Conservation (phyloP, 2,329 filamentous ascomycete genomes). For the Botryotinia convoluta region DNA sequence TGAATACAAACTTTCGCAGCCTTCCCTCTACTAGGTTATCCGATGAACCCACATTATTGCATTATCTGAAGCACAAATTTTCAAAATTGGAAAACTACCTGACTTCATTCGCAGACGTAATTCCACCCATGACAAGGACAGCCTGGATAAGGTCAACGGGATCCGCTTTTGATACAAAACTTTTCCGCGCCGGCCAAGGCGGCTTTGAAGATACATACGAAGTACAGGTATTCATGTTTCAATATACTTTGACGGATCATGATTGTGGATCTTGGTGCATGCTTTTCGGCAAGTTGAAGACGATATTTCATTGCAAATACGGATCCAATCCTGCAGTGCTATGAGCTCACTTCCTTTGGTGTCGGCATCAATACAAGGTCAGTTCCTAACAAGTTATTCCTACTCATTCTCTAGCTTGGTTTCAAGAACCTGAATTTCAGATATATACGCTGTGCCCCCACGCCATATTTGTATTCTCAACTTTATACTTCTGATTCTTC, state of each 20-base stretch:
- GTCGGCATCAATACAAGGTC: not conserved
- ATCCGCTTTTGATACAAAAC: constrained; percentile 34
- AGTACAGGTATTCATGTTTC: constrained; percentile 25
- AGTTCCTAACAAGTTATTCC: constrained; percentile 21
- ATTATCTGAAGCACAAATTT: constrained; percentile 24
- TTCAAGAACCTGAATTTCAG: constrained; percentile 25
- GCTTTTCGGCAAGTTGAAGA: not conserved
- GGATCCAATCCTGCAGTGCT: constrained; percentile 11
- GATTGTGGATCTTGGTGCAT: constrained; percentile 5
- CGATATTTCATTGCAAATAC: constrained; percentile 12
- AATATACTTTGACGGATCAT: constrained; percentile 17
- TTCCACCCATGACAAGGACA: not conserved
- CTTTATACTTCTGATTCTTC: constrained; percentile 3
- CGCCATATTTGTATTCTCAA: not conserved
- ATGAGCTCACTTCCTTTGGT: constrained; percentile 16
- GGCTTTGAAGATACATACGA: constrained; percentile 23
- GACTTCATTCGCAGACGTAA: constrained; percentile 3
- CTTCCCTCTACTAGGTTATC: not conserved
- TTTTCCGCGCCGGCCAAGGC: constrained; percentile 28
- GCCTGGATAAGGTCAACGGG: not conserved
- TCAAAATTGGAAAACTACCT: constrained; percentile 7
- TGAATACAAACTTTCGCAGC: not conserved
- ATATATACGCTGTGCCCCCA: constrained; percentile 32
- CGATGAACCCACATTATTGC: constrained; percentile 25
- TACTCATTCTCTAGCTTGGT: constrained; percentile 33